These are phyloP conservation scores for Calonectria honghensis DNA, from an alignment of 2,329 filamentous ascomycete species.

Conservation along the genomic window DNA sequence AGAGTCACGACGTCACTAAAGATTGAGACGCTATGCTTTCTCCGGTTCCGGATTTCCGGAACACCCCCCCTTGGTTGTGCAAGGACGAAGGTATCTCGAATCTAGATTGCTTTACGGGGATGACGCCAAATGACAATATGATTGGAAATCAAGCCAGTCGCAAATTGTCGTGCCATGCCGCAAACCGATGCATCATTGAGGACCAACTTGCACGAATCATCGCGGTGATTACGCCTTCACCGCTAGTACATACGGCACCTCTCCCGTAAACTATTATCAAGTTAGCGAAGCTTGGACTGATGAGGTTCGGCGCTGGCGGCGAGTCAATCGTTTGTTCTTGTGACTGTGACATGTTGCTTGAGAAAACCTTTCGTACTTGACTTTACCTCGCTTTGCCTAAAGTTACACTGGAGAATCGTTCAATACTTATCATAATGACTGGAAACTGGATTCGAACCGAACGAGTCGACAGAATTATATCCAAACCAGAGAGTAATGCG, in stretches of 20 bases:
- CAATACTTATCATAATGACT: no score
- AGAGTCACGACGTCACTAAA: constrained; percentile 7
- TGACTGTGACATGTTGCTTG: neutral
- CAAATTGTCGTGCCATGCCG: neutral
- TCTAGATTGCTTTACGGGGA: neutral
- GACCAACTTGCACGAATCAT: neutral
- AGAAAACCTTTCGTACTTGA: neutral
- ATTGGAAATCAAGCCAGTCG: neutral
- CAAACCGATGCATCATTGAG: neutral
- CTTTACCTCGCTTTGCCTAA: neutral
- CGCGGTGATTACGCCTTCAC: neutral
- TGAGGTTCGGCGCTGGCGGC: neutral
- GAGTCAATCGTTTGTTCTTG: neutral
- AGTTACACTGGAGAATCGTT: neutral
- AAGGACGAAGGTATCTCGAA: neutral
- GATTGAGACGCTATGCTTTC: neutral
- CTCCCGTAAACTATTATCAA: neutral
- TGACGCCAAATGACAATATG: neutral
- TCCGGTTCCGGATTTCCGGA: constrained; percentile 17
- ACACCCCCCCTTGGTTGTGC: neutral
- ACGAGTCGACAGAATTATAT: no score
- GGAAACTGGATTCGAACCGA: no score
- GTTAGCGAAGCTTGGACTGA: neutral
- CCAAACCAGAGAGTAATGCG: no score
- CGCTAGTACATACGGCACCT: neutral